These are phyloP conservation scores for Arachis monticola DNA, from an alignment of 331 rosid species.

Conservation along the genomic window DNA sequence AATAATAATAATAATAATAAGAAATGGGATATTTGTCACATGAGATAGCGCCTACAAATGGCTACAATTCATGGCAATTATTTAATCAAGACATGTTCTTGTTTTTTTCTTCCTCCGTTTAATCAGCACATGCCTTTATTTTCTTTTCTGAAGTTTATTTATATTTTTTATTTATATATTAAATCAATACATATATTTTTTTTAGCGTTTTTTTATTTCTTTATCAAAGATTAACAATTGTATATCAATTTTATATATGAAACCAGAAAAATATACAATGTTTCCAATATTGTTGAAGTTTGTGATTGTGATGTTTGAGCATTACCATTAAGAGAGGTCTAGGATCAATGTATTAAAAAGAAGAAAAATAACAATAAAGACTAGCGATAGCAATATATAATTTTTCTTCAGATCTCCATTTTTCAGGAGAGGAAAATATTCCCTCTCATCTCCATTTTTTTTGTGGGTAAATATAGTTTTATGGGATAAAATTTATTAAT, in stretches of 20 bases:
- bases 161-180: too few species aligned
- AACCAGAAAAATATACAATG: background rate
- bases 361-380: too few species aligned
- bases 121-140: slow-evolving; percentile 29
- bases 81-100: slow-evolving; percentile 14
- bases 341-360: slow-evolving; percentile 13
- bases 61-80: slow-evolving; percentile 24
- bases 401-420: too few species aligned
- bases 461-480: too few species aligned
- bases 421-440: too few species aligned
- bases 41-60: slow-evolving; percentile 25
- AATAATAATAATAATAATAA: background rate
- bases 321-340: slow-evolving; percentile 35
- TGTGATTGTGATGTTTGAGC: slow-evolving; percentile 1
- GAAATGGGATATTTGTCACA: slow-evolving; percentile 20
- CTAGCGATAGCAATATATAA: too few species aligned
- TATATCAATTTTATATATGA: too few species aligned
- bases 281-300: slow-evolving; percentile 31
- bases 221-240: too few species aligned
- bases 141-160: background rate
- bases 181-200: too few species aligned
- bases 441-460: too few species aligned
- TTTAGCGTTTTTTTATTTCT: too few species aligned
- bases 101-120: slow-evolving; percentile 13
- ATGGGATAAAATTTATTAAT: too few species aligned